phyloP scores from a whole-genome alignment of 2,329 filamentous ascomycete genomes.

The Didymella pinodella region DNA sequence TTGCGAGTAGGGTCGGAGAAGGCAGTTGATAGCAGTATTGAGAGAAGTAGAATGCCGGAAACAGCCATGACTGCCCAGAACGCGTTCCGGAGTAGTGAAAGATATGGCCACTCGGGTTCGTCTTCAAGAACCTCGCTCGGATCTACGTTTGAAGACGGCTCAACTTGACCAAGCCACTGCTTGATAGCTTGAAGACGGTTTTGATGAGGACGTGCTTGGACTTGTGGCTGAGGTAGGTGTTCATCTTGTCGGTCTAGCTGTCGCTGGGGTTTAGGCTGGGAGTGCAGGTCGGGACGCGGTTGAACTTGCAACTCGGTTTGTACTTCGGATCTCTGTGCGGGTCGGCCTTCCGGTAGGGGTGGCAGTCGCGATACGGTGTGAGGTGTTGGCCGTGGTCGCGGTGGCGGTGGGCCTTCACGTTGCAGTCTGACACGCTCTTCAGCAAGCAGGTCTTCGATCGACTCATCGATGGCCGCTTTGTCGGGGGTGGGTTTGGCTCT shows the following conservation, averaged over 20 bases:
- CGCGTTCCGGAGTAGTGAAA: slow-evolving; percentile 16
- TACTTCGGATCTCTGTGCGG: neutral
- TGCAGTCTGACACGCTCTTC: slow-evolving; percentile 31
- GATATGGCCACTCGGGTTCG: slow-evolving; percentile 29
- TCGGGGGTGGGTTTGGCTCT: slow-evolving; percentile 9
- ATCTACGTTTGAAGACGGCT: slow-evolving; percentile 3
- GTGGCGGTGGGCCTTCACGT: slow-evolving; percentile 24
- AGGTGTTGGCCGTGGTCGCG: neutral
- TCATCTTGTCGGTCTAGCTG: neutral
- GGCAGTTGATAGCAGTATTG: slow-evolving; percentile 4
- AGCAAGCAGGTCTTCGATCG: slow-evolving; percentile 26
- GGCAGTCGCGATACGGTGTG: neutral
- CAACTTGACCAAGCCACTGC: slow-evolving; percentile 31
- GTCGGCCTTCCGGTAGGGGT: neutral
- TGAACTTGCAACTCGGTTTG: neutral
- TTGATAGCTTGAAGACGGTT: slow-evolving; percentile 25
- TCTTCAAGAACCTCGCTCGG: slow-evolving; percentile 18
- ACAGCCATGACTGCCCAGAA: slow-evolving; percentile 23
- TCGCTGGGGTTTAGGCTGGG: slow-evolving; percentile 12
- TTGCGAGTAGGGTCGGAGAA: slow-evolving; percentile 12
- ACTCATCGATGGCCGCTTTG: slow-evolving; percentile 18
- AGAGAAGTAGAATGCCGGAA: slow-evolving; percentile 4
- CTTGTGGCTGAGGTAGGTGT: slow-evolving; percentile 3
- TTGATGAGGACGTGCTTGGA: slow-evolving; percentile 17
- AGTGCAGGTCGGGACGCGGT: neutral